These are phyloP conservation scores for Leptographium galeiforme DNA, from an alignment of 2,329 filamentous ascomycete species.

Conservation along the genomic window DNA sequence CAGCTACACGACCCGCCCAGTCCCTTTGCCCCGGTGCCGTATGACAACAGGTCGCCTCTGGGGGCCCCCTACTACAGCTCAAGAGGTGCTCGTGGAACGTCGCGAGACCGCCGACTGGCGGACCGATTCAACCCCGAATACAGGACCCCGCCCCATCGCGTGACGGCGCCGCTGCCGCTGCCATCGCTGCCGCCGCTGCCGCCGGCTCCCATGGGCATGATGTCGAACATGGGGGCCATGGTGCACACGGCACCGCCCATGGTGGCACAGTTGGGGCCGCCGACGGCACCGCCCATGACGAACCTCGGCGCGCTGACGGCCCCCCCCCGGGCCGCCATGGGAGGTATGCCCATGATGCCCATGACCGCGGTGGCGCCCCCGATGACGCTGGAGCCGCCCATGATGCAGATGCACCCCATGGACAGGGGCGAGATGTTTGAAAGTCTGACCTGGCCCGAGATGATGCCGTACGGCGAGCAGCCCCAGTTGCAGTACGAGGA, in stretches of 20 bases:
- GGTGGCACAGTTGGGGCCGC: slow-evolving; percentile 12
- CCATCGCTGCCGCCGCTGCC: slow-evolving; percentile 12
- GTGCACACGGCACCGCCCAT: not conserved
- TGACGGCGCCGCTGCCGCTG: slow-evolving; percentile 9
- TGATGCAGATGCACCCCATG: slow-evolving; percentile 26
- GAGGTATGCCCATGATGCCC: slow-evolving; percentile 13
- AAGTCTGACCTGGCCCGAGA: slow-evolving; percentile 6
- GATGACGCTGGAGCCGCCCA: slow-evolving; percentile 13
- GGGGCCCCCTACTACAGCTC: slow-evolving; percentile 28
- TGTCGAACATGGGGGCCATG: not conserved
- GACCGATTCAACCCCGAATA: slow-evolving; percentile 18
- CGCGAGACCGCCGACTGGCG: slow-evolving; percentile 35
- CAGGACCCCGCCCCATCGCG: slow-evolving; percentile 6
- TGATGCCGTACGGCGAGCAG: not conserved
- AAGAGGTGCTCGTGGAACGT: slow-evolving; percentile 24
- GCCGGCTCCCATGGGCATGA: slow-evolving; percentile 1
- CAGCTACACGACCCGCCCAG: not conserved
- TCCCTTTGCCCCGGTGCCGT: not conserved
- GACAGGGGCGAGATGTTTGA: slow-evolving; percentile 25
- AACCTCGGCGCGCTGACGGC: slow-evolving; percentile 14
- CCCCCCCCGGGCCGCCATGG: slow-evolving; percentile 4
- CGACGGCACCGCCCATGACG: slow-evolving; percentile 11
- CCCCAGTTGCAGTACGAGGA: slow-evolving; percentile 1
- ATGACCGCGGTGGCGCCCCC: slow-evolving; percentile 14
- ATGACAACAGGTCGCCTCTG: slow-evolving; percentile 19